phyloP scores from a whole-genome alignment of 805 yeast species.

The Osmozyma mogii region DNA sequence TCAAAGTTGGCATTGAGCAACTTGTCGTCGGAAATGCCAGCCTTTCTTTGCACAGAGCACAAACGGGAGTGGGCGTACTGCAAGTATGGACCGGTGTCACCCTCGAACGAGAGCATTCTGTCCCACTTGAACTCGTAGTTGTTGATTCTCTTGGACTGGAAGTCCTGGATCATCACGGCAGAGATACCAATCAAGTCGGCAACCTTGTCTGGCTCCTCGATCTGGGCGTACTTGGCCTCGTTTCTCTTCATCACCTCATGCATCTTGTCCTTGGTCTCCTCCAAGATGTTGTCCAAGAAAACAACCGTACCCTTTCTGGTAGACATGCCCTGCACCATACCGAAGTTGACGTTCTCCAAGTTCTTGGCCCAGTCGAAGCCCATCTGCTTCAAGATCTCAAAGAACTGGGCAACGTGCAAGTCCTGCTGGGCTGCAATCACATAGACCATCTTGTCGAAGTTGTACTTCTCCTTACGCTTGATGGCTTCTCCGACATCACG shows the following conservation, averaged over 20 bases:
- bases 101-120: slow-evolving; percentile 96
- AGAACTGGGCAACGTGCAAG: slow-evolving; percentile 86
- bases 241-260: slow-evolving; percentile 94
- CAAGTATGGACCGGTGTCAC: slow-evolving; percentile 98
- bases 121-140: slow-evolving; percentile 97
- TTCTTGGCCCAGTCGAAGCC: slow-evolving; percentile 81
- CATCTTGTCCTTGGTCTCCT: slow-evolving; percentile 90
- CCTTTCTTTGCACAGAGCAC: slow-evolving; percentile 87
- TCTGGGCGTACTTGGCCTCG: slow-evolving; percentile 83
- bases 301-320: slow-evolving; percentile 98
- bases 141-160: slow-evolving; percentile 95
- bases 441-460: slow-evolving; percentile 93
- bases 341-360: slow-evolving; percentile 82
- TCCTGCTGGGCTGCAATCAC: slow-evolving; percentile 97
- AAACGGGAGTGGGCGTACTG: slow-evolving; percentile 98
- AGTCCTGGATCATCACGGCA: slow-evolving; percentile 98
- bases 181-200: slow-evolving; percentile 95
- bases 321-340: slow-evolving; percentile 98
- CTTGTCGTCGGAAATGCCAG: slow-evolving; percentile 37
- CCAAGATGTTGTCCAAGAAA: slow-evolving; percentile 88
- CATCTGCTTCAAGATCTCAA: slow-evolving; percentile 86
- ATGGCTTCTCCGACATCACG: slow-evolving; percentile 97
- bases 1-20: slow-evolving; percentile 46
- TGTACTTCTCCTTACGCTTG: slow-evolving; percentile 73
- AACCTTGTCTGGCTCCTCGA: slow-evolving; percentile 86